These are phyloP conservation scores for Flagelloscypha sp. DNA, from an alignment of 768 basidiomycete genomes.

Conservation along the genomic window DNA sequence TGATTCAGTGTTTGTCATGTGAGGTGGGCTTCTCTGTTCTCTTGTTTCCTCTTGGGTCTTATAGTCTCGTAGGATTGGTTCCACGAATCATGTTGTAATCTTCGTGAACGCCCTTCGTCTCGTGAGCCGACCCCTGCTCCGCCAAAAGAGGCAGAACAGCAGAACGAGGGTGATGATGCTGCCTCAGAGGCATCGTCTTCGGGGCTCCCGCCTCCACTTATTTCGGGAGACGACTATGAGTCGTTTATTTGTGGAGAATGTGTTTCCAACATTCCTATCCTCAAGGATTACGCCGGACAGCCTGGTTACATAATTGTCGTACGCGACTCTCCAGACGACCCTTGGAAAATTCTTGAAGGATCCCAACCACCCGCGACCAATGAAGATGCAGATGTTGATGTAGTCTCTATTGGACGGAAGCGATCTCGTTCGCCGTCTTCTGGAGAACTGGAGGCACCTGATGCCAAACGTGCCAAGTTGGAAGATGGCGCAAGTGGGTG, in stretches of 20 bases:
- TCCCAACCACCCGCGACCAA: constrained; percentile 6
- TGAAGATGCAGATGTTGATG: constrained; percentile 19
- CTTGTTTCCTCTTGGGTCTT: constrained; percentile 1
- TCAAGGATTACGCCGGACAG: constrained; percentile 62
- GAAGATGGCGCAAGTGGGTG: constrained; percentile 39
- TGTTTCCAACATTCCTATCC: constrained; percentile 43
- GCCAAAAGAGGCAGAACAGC: constrained; percentile 13
- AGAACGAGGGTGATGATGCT: constrained; percentile 36
- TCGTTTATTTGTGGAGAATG: constrained; percentile 66
- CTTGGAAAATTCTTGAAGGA: constrained; percentile 48
- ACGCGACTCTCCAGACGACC: constrained; percentile 33
- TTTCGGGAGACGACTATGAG: constrained; percentile 65
- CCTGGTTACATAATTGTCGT: constrained; percentile 60
- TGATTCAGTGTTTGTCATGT: constrained; percentile 83
- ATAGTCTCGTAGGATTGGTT: constrained; percentile 65
- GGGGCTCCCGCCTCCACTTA: constrained; percentile 58
- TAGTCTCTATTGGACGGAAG: constrained; percentile 33
- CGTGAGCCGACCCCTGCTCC: constrained; percentile 32
- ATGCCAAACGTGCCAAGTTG: constrained; percentile 30
- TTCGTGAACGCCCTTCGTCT: constrained; percentile 55
- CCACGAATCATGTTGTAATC: constrained; percentile 82
- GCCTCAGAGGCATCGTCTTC: constrained; percentile 57
- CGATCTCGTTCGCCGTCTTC: constrained; percentile 28
- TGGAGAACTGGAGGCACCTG: constrained; percentile 27
- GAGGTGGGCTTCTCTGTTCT: constrained; percentile 50